Conservation (phyloP, 805 yeast species). For the Nakazawaea ernobii region DNA sequence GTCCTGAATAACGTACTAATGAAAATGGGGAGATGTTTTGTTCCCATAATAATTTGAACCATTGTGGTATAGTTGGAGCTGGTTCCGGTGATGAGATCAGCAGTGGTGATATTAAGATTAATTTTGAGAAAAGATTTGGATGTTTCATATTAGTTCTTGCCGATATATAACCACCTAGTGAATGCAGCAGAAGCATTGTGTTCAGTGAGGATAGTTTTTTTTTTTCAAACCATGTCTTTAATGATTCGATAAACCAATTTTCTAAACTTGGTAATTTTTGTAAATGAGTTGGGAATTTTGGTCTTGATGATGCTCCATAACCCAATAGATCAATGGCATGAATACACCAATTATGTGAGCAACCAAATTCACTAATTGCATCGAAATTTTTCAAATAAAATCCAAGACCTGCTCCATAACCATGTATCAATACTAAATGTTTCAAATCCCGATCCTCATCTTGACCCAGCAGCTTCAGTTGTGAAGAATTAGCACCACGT, state of each 20-base stretch:
- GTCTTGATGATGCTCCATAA: slow-evolving; percentile 85
- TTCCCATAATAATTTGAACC: slow-evolving; percentile 79
- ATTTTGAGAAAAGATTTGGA: slow-evolving; percentile 57
- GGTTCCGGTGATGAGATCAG: slow-evolving; percentile 56
- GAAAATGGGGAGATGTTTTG: slow-evolving; percentile 77
- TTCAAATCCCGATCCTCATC: slow-evolving; percentile 16
- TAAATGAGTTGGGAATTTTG: slow-evolving; percentile 43
- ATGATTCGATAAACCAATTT: slow-evolving; percentile 57
- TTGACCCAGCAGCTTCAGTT: too few relatives aligned
- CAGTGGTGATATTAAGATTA: slow-evolving; percentile 87
- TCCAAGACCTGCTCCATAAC: slow-evolving; percentile 90
- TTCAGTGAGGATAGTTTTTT: slow-evolving; percentile 32
- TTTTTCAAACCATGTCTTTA: slow-evolving; percentile 54
- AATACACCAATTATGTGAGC: slow-evolving; percentile 47
- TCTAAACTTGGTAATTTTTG: slow-evolving; percentile 47
- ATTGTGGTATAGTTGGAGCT: slow-evolving; percentile 53
- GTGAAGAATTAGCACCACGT: slow-evolving; percentile 7
- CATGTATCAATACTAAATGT: slow-evolving; percentile 78
- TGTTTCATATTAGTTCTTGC: slow-evolving; percentile 57
- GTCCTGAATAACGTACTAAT: slow-evolving; percentile 70
- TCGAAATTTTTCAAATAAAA: slow-evolving; percentile 70
- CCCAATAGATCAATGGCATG: slow-evolving; percentile 89
- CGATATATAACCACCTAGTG: slow-evolving; percentile 86
- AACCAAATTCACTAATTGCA: slow-evolving; percentile 17
- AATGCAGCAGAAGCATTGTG: slow-evolving; percentile 72